Evolutionary conservation across 140 eudicot genomes (phyloP).

Genomic region (Flaveria floridana): DNA sequence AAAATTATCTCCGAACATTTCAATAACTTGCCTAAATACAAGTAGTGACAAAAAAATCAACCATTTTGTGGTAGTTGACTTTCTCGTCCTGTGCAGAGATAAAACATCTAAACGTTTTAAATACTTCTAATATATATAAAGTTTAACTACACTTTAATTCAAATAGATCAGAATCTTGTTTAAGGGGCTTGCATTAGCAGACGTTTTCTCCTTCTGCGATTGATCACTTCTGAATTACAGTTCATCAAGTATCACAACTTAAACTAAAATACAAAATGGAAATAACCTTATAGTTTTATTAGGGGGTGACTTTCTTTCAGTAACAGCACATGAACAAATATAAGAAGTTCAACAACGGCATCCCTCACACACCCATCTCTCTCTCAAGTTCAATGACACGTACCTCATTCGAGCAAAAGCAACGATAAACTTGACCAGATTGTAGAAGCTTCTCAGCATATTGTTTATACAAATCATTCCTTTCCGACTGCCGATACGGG

Average conservation of each 20-base stretch:
- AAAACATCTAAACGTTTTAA: background rate
- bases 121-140: background rate
- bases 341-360: background rate
- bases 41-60: background rate
- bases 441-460: constrained; percentile 70
- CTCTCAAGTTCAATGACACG: constrained; percentile 15
- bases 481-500: constrained; percentile 88
- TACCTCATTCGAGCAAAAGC: constrained; percentile 93
- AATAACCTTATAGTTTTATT: background rate
- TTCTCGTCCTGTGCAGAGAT: background rate
- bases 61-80: background rate
- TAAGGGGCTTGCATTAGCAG: background rate
- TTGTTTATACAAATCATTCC: constrained; percentile 72
- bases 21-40: background rate
- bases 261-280: background rate
- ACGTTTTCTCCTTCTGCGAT: background rate
- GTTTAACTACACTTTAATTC: background rate
- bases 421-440: constrained; percentile 82
- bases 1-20: background rate
- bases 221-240: background rate
- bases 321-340: background rate
- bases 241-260: background rate
- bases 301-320: too few species aligned
- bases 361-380: background rate
- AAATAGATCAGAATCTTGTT: background rate